These are phyloP conservation scores for Suillus paluster DNA, from an alignment of 768 basidiomycete genomes.

Conservation along the genomic window DNA sequence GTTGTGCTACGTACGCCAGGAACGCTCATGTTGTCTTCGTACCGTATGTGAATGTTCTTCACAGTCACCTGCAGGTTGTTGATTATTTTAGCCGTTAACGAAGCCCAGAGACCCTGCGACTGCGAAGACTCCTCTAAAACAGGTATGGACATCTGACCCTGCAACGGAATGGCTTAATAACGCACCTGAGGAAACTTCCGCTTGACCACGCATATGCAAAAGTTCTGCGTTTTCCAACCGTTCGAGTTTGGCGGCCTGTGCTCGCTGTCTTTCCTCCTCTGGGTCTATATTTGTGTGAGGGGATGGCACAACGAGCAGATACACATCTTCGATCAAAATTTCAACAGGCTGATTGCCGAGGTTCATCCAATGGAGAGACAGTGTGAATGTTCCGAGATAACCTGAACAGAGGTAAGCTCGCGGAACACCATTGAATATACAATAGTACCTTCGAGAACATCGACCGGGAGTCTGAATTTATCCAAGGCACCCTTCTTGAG, in stretches of 20 bases:
- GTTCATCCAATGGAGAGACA: constrained; percentile 90
- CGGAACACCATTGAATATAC: neutral
- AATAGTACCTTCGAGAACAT: constrained; percentile 83
- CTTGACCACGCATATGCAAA: constrained; percentile 66
- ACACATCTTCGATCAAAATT: constrained; percentile 91
- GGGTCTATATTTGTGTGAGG: constrained; percentile 69
- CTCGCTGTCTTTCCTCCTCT: constrained; percentile 82
- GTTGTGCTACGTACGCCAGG: constrained; percentile 68
- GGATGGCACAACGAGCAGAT: constrained; percentile 88
- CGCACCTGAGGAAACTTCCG: constrained; percentile 54
- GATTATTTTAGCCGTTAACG: constrained; percentile 85
- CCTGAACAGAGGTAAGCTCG: constrained; percentile 47
- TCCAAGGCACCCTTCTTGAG: constrained; percentile 94
- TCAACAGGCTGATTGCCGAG: constrained; percentile 90
- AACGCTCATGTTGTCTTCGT: constrained; percentile 93
- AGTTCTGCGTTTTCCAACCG: constrained; percentile 88
- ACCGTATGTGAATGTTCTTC: constrained; percentile 94
- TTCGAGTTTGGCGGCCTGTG: constrained; percentile 87
- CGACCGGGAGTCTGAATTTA: constrained; percentile 93
- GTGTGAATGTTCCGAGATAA: constrained; percentile 82
- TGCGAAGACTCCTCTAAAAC: constrained; percentile 58
- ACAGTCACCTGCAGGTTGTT: constrained; percentile 97
- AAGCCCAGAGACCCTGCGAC: constrained; percentile 83
- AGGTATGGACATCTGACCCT: constrained; percentile 3
- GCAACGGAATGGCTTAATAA: constrained; percentile 4